Conservation (phyloP, 1,139 yeast species). For the Insectozyma bohioensis region DNA sequence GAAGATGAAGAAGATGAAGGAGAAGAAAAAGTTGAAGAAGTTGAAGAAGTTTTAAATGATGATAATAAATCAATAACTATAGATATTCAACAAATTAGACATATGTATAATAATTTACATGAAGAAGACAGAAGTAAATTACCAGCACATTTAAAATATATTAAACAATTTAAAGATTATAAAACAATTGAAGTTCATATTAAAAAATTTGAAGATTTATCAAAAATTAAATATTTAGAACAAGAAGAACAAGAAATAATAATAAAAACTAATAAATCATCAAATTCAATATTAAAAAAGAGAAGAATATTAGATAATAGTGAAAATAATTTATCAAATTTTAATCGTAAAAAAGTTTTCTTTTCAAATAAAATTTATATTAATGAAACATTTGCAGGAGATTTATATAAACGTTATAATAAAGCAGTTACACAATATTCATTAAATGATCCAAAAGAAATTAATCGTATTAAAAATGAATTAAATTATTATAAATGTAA, state of each 20-base stretch:
- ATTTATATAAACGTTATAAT: slow-evolving; percentile 51
- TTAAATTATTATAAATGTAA: slow-evolving; percentile 51
- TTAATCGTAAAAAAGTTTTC: slow-evolving; percentile 32
- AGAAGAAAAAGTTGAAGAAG: slow-evolving; percentile 5
- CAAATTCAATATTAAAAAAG: slow-evolving; percentile 7
- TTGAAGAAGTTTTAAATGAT: slow-evolving; percentile 14
- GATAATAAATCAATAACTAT: slow-evolving; percentile 13
- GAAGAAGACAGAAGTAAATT: slow-evolving; percentile 30
- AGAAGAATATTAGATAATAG: background rate
- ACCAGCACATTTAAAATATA: slow-evolving; percentile 40
- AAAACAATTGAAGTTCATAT: slow-evolving; percentile 32
- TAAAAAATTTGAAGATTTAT: slow-evolving; percentile 31
- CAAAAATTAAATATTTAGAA: slow-evolving; percentile 6
- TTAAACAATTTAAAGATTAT: slow-evolving; percentile 42
- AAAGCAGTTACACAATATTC: slow-evolving; percentile 52
- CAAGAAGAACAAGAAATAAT: no score
- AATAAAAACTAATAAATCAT: slow-evolving; percentile 2
- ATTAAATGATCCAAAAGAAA: slow-evolving; percentile 44
- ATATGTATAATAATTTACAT: slow-evolving; percentile 26
- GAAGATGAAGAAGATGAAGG: slow-evolving; percentile 5
- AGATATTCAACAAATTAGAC: slow-evolving; percentile 30
- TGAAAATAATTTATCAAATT: no score
- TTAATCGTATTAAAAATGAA: slow-evolving; percentile 49
- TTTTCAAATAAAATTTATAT: slow-evolving; percentile 46
- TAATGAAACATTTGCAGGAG: slow-evolving; percentile 50